A percentile compares a stretch with the other conserved stretches of the same genome.
Evolutionary conservation across 371 early-diverging fungal species (phyloP).

Genomic region (Funneliformis caledonium): DNA sequence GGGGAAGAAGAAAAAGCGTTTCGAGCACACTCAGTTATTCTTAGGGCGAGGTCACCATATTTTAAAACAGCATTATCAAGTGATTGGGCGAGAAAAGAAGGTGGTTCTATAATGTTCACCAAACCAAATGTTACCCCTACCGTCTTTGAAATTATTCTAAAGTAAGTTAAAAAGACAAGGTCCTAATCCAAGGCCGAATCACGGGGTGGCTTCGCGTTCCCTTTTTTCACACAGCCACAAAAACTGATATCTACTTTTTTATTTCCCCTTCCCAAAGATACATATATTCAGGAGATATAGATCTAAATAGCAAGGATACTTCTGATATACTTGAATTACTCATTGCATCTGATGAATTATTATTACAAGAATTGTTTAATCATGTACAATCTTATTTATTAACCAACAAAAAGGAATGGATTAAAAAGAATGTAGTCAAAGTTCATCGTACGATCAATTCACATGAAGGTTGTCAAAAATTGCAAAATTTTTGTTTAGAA

Average conservation of each 20-base stretch:
- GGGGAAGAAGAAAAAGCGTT: conserved; percentile 31
- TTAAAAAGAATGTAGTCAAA: conserved; percentile 30
- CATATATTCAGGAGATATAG: conserved; percentile 20
- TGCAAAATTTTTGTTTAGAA: conserved; percentile 29
- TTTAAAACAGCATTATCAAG: conserved; percentile 23
- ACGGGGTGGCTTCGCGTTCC: background rate
- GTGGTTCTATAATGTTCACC: background rate
- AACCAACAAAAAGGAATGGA: conserved; percentile 10
- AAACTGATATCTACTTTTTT: background rate
- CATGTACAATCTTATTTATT: conserved; percentile 33
- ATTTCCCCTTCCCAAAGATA: conserved; percentile 19
- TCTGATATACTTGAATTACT: conserved; percentile 29
- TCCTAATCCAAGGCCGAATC: background rate
- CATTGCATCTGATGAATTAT: conserved; percentile 36
- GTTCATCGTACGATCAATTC: conserved; percentile 16
- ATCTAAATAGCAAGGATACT: background rate
- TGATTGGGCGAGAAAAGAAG: conserved; percentile 38
- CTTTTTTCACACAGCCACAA: background rate
- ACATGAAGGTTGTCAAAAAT: conserved; percentile 17
- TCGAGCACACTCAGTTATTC: conserved; percentile 26
- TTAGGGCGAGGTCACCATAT: conserved; percentile 32
- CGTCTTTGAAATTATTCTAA: conserved; percentile 32
- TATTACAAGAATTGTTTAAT: conserved; percentile 21
- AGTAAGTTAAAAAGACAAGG: background rate
- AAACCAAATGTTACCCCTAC: conserved; percentile 35